phyloP scores from a whole-genome alignment of 228 moss, liverwort and hornwort genomes.

The Sphagnum fallax region DNA sequence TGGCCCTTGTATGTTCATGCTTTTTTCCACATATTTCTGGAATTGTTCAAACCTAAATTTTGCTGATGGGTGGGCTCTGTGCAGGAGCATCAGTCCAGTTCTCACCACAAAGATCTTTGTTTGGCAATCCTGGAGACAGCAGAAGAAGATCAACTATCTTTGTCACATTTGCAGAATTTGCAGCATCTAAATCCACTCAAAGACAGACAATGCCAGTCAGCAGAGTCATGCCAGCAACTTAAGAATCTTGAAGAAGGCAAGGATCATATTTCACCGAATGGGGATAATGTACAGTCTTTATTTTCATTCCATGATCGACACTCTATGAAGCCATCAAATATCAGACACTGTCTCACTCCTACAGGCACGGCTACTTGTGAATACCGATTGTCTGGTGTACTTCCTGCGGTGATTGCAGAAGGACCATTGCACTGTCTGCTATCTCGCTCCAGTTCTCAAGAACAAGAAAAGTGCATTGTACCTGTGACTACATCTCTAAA shows the following conservation, averaged over 20 bases:
- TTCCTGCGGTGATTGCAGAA: slow-evolving; percentile 39
- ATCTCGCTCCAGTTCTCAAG: slow-evolving; percentile 29
- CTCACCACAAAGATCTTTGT: slow-evolving; percentile 40
- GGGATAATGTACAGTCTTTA: slow-evolving; percentile 35
- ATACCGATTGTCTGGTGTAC: not conserved
- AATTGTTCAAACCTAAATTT: not conserved
- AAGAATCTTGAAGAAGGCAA: slow-evolving; percentile 41
- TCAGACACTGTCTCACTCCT: too few relatives aligned
- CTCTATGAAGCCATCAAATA: slow-evolving; percentile 1
- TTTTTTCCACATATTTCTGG: not conserved
- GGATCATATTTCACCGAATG: slow-evolving; percentile 34
- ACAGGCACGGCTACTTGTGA: too few relatives aligned
- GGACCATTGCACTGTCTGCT: slow-evolving; percentile 9
- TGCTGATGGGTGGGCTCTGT: not conserved
- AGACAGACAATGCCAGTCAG: slow-evolving; percentile 12
- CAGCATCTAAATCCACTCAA: slow-evolving; percentile 11
- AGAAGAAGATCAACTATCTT: slow-evolving; percentile 13
- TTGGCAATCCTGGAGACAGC: slow-evolving; percentile 29
- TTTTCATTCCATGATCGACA: slow-evolving; percentile 22
- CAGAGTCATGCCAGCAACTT: slow-evolving; percentile 22
- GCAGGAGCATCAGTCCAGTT: slow-evolving; percentile 40
- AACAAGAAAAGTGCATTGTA: slow-evolving; percentile 21
- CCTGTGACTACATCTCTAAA: slow-evolving; percentile 31
- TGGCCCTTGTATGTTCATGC: not conserved
- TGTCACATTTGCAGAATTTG: slow-evolving; percentile 6